Conservation (phyloP, 164 flowering plant species). For the Brasenia schreberi region DNA sequence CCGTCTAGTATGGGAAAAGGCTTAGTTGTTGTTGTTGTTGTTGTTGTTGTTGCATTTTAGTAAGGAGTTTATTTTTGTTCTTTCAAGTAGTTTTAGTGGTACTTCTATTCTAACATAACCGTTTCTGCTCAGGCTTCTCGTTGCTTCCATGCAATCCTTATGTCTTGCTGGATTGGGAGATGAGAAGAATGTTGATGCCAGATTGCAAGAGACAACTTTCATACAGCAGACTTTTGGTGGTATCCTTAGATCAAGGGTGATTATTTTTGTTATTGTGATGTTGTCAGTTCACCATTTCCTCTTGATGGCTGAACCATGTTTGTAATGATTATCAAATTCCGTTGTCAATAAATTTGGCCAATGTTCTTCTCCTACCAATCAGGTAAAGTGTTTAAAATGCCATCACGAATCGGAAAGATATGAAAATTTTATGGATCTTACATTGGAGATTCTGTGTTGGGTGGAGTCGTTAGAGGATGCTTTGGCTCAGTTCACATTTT, state of each 20-base stretch:
- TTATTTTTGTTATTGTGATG: not conserved
- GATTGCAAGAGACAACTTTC: slow-evolving; percentile 78
- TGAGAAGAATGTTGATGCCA: slow-evolving; percentile 47
- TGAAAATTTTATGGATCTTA: slow-evolving; percentile 88
- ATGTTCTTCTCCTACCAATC: not conserved
- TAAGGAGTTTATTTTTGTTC: no score
- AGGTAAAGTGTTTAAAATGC: slow-evolving; percentile 79
- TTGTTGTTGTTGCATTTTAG: no score
- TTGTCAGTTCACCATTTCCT: no score
- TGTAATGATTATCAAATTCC: not conserved
- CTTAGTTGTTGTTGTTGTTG: no score
- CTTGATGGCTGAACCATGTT: no score
- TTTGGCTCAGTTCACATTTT: slow-evolving; percentile 61
- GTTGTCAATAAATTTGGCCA: not conserved
- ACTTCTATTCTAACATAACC: slow-evolving; percentile 2
- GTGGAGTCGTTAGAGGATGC: slow-evolving; percentile 84
- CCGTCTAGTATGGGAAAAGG: no score
- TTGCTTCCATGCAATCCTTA: slow-evolving; percentile 82
- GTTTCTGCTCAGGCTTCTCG: slow-evolving; percentile 40
- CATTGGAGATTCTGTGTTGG: slow-evolving; percentile 77
- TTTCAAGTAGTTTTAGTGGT: slow-evolving; percentile 5
- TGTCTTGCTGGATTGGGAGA: slow-evolving; percentile 65
- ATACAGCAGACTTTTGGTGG: slow-evolving; percentile 83
- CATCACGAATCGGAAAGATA: slow-evolving; percentile 59
- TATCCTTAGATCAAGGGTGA: slow-evolving; percentile 63